Percentiles rank a stretch among this genome's conserved stretches.
Evolutionary conservation across 1,284 basidiomycete genomes (phyloP).

Genomic region (Cutaneotrichosporon daszewskae): DNA sequence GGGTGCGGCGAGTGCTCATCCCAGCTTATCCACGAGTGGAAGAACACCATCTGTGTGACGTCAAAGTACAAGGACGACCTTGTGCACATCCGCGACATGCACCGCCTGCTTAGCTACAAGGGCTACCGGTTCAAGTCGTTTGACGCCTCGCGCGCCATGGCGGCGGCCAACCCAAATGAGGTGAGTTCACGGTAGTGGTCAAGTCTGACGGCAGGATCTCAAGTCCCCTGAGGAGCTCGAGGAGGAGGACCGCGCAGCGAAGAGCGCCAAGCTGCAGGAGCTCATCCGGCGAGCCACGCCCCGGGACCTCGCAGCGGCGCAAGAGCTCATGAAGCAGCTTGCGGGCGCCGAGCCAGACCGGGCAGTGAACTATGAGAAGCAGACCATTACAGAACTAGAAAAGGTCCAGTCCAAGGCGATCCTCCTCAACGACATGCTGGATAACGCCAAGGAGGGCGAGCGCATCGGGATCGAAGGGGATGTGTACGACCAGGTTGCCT

Average conservation of each 20-base stretch:
- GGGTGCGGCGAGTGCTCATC: background rate
- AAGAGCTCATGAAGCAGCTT: constrained; percentile 95
- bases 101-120: constrained; percentile 88
- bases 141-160: constrained; percentile 51
- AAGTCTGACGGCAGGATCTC: constrained; percentile 14
- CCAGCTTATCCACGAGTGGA: constrained; percentile 78
- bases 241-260: constrained; percentile 88
- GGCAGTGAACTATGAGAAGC: constrained; percentile 85
- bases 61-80: constrained; percentile 95
- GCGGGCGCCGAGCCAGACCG: constrained; percentile 92
- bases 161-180: constrained; percentile 50
- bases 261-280: constrained; percentile 96
- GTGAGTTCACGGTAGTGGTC: constrained; percentile 2
- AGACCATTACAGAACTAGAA: constrained; percentile 83
- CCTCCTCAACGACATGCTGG: constrained; percentile 90
- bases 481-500: constrained; percentile 93
- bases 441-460: constrained; percentile 81
- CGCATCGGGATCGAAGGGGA: constrained; percentile 75
- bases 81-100: constrained; percentile 97
- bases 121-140: constrained; percentile 80
- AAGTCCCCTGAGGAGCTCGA: constrained; percentile 64
- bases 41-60: constrained; percentile 82
- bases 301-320: constrained; percentile 87
- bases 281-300: constrained; percentile 94
- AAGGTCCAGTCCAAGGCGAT: constrained; percentile 93